Base-by-base conservation (phyloP, 768 basidiomycete species). In the Macrolepiota dolichaula region DNA sequence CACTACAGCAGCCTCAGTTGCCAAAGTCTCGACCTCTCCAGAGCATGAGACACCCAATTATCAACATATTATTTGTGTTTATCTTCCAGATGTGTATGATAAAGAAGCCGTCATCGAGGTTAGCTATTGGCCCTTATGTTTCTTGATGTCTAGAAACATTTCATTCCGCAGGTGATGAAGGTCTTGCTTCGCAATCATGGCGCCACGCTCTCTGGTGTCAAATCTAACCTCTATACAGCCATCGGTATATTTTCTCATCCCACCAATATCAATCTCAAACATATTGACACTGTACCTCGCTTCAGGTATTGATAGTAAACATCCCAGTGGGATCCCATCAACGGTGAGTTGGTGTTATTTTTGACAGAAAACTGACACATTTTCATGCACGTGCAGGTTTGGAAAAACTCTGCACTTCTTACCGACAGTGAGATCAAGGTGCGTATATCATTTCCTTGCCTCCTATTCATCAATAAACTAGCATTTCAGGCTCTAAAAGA, bases 221-320 rank as follows among this genome's bases (percentile, higher is more conserved):
- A 92, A 67, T 84, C 87, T 4, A 76, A 91, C 68, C 66, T 92
- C 50, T 91, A 91, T 66, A 89, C 89, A 2, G 47, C 63, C 0
- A 80, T 88, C 61, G 85, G 87, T 85, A 67, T 40, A 71, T 62
- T 5, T 22, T 13, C 15, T 15, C 46, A 10, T 12, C 46, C 15
- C 24, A 22, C 6, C 19, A 3, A 22, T 9, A 22, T 22, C 19
- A 9, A 9, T 24, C n/a, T n/a, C 24, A 19, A 49, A 22, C 24
- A 3, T n/a, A 25, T 49, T 11, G 22, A 25, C 19, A 9, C 24
- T 11, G 2, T 7, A 7, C 46, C 54, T n/a, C n/a, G 17, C 62
- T 47, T 9, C 66, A 85, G 88, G 86, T 1, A 74, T 92, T 59
- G 87, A 91, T 65, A 90, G 88, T 71, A 92, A 92, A 68, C 90